Evolutionary conservation across 2,329 filamentous ascomycete genomes (phyloP), one percentile per base, ranked within the genome.

Genomic region (Metarhizium anisopliae): DNA sequence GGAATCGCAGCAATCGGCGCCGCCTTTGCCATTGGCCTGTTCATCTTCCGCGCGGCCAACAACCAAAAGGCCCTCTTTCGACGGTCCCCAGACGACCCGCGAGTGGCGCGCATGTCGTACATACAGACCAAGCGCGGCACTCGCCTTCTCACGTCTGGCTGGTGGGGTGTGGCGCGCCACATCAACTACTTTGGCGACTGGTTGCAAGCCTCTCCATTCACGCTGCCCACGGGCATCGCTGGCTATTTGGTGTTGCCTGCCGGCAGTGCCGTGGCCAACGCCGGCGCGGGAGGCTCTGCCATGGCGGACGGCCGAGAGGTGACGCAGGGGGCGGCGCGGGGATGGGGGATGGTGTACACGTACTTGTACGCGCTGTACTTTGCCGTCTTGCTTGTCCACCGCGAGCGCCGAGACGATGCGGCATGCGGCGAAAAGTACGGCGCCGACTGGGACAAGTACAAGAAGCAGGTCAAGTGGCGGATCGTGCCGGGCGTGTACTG

Each of bases 161-260:
- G 92, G 92, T 96, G 92, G 92, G 92, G 91, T 38, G 78, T 82
- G 29, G 87, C 90, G 0, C 83, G 92, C 35, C 92, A 96, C 70
- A 91, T 96, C 77, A 96, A 96, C 74, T 96, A 96, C 72, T 75
- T 95, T 4, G 92, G 91, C 43, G 92, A 96, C 72, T 96, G 91
- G 91, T 76, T 93, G 60, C 90, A 95, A 81, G 83, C 86, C 11
- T 94, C 89, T 83, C 84, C 90, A 0, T 96, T 93, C 68, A 89
- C 84, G 59, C 76, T 96, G 42, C 91, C 92, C 0, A 95, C 91
- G 0, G 88, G 89, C 0, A 71, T 93, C 58, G 86, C 90, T 0
- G 91, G 91, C 2, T 95, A 92, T 64, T 72, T 84, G 2, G 83
- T 95, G 50, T 73, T 84, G 3, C 76, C 80, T 0, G 74, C 76